Percentiles rank a stretch among this genome's conserved stretches.
Evolutionary conservation across 192 early-diverging fungal genomes (phyloP).

Genomic region (Chytriomyces confervae): DNA sequence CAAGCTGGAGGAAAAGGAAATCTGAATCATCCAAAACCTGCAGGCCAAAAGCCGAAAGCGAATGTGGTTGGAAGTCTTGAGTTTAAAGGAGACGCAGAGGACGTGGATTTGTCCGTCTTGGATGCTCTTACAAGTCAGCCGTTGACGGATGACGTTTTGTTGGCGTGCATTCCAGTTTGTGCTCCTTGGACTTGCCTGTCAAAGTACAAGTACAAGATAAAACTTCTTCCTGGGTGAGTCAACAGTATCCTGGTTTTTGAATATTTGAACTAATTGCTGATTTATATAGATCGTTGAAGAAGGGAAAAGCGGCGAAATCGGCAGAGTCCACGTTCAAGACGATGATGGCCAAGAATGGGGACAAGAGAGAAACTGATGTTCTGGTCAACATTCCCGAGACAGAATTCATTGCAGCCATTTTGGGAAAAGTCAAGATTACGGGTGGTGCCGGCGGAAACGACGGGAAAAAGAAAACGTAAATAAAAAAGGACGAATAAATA

Average conservation of each 20-base stretch:
- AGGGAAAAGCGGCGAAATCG: slow-evolving; percentile 82
- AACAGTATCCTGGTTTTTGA: neutral
- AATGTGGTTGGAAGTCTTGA: neutral
- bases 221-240: slow-evolving; percentile 80
- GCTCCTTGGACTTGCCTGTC: slow-evolving; percentile 87
- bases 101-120: slow-evolving; percentile 53
- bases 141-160: slow-evolving; percentile 76
- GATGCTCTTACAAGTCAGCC: slow-evolving; percentile 86
- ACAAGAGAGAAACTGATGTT: slow-evolving; percentile 64
- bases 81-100: slow-evolving; percentile 27
- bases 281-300: slow-evolving; percentile 71
- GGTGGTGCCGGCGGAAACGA: slow-evolving; percentile 25
- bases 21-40: slow-evolving; percentile 1
- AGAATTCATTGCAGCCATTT: slow-evolving; percentile 80
- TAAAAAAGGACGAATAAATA: neutral
- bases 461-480: slow-evolving; percentile 2
- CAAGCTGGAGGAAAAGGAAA: slow-evolving; percentile 34
- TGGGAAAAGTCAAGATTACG: slow-evolving; percentile 80
- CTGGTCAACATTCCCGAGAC: slow-evolving; percentile 84
- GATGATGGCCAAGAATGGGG: slow-evolving; percentile 25
- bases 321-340: slow-evolving; percentile 52
- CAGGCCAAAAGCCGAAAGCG: slow-evolving; percentile 19
- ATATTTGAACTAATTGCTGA: neutral
- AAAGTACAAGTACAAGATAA: slow-evolving; percentile 94
- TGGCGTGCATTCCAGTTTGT: slow-evolving; percentile 89